phyloP scores from a whole-genome alignment of 2,329 filamentous ascomycete species.

The Fusarium devonianum region DNA sequence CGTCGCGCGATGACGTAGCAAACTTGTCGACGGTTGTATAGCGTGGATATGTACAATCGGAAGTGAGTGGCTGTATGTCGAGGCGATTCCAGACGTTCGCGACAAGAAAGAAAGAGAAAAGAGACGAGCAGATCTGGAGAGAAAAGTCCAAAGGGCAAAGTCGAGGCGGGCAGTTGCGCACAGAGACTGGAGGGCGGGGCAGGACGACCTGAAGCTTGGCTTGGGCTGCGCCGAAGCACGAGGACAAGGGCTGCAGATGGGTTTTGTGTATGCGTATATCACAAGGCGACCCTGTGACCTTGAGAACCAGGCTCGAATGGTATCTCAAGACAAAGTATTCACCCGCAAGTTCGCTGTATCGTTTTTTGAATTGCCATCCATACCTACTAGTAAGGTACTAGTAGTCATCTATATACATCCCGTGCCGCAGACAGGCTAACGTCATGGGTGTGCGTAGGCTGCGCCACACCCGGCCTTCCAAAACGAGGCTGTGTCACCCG shows the following conservation, averaged over 20 bases:
- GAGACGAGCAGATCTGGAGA: neutral
- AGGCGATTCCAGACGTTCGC: too few species aligned
- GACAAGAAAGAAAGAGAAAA: constrained; percentile 1
- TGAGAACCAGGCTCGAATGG: too few species aligned
- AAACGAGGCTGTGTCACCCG: constrained; percentile 38
- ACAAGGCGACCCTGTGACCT: neutral
- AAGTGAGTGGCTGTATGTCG: too few species aligned
- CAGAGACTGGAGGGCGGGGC: neutral
- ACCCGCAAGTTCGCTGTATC: too few species aligned
- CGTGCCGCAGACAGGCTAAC: constrained; percentile 16
- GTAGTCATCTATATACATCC: constrained; percentile 8
- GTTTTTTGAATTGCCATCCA: too few species aligned
- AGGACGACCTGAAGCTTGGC: constrained; percentile 6
- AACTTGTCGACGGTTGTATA: constrained; percentile 4
- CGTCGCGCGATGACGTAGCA: constrained; percentile 6
- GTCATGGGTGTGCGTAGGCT: constrained; percentile 31
- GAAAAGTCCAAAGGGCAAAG: constrained; percentile 1
- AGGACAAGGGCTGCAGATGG: neutral
- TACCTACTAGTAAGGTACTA: neutral
- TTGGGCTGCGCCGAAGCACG: neutral
- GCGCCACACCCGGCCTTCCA: constrained; percentile 24
- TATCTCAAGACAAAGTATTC: too few species aligned
- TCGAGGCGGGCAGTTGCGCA: neutral
- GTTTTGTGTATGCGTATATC: neutral
- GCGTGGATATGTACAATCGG: neutral